phyloP scores from a whole-genome alignment of 768 basidiomycete species.

The Termitomyces sp. region DNA sequence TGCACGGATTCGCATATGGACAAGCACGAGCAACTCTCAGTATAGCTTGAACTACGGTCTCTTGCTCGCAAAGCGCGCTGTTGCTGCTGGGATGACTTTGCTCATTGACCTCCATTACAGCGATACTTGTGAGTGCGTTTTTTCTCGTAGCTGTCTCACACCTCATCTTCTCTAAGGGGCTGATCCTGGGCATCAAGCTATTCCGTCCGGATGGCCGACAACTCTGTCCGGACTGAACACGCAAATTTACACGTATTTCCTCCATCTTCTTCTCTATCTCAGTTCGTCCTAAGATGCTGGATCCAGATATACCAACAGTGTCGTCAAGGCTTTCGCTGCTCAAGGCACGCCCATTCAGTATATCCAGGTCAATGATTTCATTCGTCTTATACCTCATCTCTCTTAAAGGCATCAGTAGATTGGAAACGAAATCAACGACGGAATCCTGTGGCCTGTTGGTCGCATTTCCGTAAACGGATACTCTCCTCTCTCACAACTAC shows the following conservation, averaged over 20 bases:
- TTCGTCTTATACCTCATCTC: neutral
- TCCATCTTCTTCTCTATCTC: neutral
- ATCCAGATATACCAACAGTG: slow-evolving; percentile 47
- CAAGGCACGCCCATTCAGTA: slow-evolving; percentile 56
- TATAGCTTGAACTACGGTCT: slow-evolving; percentile 55
- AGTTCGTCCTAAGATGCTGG: neutral
- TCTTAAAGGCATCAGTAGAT: slow-evolving; percentile 31
- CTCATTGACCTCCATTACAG: slow-evolving; percentile 61
- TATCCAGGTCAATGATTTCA: slow-evolving; percentile 36
- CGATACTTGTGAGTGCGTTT: slow-evolving; percentile 49
- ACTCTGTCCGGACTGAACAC: slow-evolving; percentile 51
- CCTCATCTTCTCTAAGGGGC: slow-evolving; percentile 43
- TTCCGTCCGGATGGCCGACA: slow-evolving; percentile 56
- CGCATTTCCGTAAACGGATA: slow-evolving; percentile 52
- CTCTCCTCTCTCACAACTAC: slow-evolving; percentile 52
- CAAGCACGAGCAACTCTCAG: slow-evolving; percentile 46
- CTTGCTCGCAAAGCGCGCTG: slow-evolving; percentile 52
- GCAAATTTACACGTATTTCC: slow-evolving; percentile 49
- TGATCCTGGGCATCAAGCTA: slow-evolving; percentile 60
- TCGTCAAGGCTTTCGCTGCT: slow-evolving; percentile 49
- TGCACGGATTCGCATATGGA: slow-evolving; percentile 63
- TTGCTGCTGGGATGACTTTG: slow-evolving; percentile 54
- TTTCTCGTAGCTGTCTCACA: neutral
- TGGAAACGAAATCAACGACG: slow-evolving; percentile 68
- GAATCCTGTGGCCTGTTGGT: slow-evolving; percentile 61